Base-by-base conservation (phyloP, 192 early-diverging fungal genomes). In the Mortierella alpina region DNA sequence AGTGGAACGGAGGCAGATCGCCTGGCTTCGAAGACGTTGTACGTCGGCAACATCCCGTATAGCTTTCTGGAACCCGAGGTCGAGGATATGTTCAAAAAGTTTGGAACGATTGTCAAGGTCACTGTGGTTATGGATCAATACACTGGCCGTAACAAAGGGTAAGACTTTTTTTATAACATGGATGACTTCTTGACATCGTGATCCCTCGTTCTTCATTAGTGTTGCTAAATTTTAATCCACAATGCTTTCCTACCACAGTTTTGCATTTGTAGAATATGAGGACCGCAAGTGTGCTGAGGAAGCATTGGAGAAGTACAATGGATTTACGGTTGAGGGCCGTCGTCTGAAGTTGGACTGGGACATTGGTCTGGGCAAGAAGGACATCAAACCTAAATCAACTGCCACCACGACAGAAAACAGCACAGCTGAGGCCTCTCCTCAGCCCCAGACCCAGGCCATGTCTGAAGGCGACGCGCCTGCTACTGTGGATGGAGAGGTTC, bases 131-230 rank as follows among this genome's bases (percentile, higher is more conserved):
- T 88, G 67, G 94, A 95, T 66, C 84, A 90, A 46, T 86, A 83
- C 72, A 94, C 93, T 52, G 85, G 86, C 20, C 85, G 88, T n/a
- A 95, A 95, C 85, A 95, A 95, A 74, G 94, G 94, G 92, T 93
- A 85, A 76, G 57, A 13, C 13, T 18, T 9, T 56, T 22, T 56
- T 12, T 56, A 1, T 56, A 2, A 5, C 12, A 41, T 41, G 40
- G 11, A 9, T 59, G 11, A 10, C 31, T 12, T 12, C 57, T 59
- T 14, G 31, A 59, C 23, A 0, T 6, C 40, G 40, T 5, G 7
- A 59, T 20, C 54, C 22, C 18, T 14, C 22, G 18, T 20, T 56
- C 22, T 20, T 18, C 17, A 7, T 10, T 7, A 56, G 39, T 0
- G 9, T 59, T 59, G n/a, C 39, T 48, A 51, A 51, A 8, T 56